Percentiles rank a stretch among this genome's conserved stretches.
Evolutionary conservation across 768 basidiomycete species (phyloP).

Genomic region (Rhodocollybia butyracea): DNA sequence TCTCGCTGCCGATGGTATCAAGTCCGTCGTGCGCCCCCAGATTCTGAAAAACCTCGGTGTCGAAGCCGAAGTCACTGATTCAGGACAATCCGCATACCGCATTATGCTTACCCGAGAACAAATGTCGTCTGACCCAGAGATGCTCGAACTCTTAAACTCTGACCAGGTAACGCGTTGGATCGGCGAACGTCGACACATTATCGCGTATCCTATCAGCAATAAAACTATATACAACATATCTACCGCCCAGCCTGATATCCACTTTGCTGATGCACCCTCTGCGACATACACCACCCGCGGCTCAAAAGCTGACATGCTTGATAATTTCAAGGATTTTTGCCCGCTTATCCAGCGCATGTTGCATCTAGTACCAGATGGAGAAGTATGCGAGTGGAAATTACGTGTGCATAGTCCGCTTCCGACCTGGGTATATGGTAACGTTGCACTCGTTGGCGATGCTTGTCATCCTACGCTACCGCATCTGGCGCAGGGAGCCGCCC

Average conservation of each 20-base stretch:
- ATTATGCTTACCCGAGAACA: conserved; percentile 28
- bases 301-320: conserved; percentile 30
- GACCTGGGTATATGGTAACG: conserved; percentile 32
- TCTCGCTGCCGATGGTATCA: conserved; percentile 36
- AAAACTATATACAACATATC: conserved; percentile 35
- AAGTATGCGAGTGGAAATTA: conserved; percentile 40
- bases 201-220: conserved; percentile 35
- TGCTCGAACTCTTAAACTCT: conserved; percentile 28
- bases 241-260: conserved; percentile 32
- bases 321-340: conserved; percentile 31
- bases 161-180: conserved; percentile 33
- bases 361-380: conserved; percentile 27
- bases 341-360: conserved; percentile 31
- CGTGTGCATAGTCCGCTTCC: conserved; percentile 32
- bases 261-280: conserved; percentile 29
- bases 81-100: conserved; percentile 37
- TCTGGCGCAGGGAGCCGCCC: conserved; percentile 32
- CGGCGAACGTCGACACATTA: conserved; percentile 30
- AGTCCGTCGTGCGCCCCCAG: conserved; percentile 24
- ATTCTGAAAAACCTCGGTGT: conserved; percentile 30
- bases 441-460: conserved; percentile 33
- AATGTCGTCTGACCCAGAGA: conserved; percentile 28
- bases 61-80: conserved; percentile 26
- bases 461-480: conserved; percentile 25
- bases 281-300: conserved; percentile 31